Conservation (phyloP, 75 land plant genomes). For the Pseudotsuga menziesii region DNA sequence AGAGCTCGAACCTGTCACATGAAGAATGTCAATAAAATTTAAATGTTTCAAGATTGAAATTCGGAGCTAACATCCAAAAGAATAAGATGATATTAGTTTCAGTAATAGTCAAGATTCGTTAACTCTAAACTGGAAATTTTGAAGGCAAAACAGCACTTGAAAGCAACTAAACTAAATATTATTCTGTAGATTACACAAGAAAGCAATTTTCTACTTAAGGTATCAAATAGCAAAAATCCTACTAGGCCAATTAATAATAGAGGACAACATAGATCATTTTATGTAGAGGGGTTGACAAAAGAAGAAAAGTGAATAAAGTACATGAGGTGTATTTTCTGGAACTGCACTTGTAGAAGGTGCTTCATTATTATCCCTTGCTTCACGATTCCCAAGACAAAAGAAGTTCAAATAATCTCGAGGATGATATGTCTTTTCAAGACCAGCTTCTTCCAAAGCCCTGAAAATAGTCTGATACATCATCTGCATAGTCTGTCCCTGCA, state of each 20-base stretch:
- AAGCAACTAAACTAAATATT: not conserved
- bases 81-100: not conserved
- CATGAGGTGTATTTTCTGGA: constrained; percentile 26
- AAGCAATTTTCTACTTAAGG: not conserved
- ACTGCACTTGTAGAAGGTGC: constrained; percentile 13
- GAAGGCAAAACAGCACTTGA: not conserved
- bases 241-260: not conserved
- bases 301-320: constrained; percentile 12
- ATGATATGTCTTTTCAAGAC: constrained; percentile 25
- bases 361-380: constrained; percentile 17
- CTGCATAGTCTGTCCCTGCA: constrained; percentile 57
- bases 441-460: constrained; percentile 37
- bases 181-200: not conserved
- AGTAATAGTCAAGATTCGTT: constrained; percentile 3
- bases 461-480: constrained; percentile 80
- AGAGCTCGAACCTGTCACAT: constrained; percentile 38
- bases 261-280: not conserved
- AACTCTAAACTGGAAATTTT: constrained; percentile 16
- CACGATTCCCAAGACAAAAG: constrained; percentile 79
- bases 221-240: not conserved
- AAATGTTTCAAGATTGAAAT: not conserved
- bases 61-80: not conserved
- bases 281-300: not conserved
- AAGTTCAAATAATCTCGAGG: constrained; percentile 74
- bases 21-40: not conserved